These are phyloP conservation scores for Phytopythium chamaehyphon DNA, from an alignment of 352 stramenopile species.

Conservation along the genomic window DNA sequence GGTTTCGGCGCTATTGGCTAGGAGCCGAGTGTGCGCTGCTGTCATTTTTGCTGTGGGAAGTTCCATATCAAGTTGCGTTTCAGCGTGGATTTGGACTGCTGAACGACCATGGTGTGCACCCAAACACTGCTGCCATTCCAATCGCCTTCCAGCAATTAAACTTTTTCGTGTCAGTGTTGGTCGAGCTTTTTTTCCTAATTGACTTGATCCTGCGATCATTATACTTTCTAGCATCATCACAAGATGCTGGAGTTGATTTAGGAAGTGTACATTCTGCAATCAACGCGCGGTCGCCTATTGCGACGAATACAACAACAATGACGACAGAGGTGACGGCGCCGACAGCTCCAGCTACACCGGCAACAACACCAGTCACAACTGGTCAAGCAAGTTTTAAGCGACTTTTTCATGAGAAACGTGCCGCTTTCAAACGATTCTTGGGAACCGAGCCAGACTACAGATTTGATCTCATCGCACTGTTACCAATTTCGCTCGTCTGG, in stretches of 20 bases:
- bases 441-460: conserved; percentile 22
- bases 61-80: conserved; percentile 42
- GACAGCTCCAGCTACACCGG: neutral
- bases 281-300: neutral
- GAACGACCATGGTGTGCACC: conserved; percentile 13
- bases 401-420: neutral
- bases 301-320: neutral
- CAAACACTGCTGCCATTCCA: conserved; percentile 26
- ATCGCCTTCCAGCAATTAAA: conserved; percentile 24
- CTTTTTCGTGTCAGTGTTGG: conserved; percentile 26
- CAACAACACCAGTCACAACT: neutral
- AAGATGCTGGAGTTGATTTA: neutral
- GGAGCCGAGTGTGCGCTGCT: conserved; percentile 24
- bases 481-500: conserved; percentile 51
- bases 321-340: conserved; percentile 9
- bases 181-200: conserved; percentile 60
- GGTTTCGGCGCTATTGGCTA: conserved; percentile 24
- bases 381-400: neutral
- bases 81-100: conserved; percentile 41
- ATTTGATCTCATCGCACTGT: conserved; percentile 10
- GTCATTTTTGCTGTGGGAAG: conserved; percentile 33
- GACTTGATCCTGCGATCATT: conserved; percentile 40
- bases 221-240: conserved; percentile 26
- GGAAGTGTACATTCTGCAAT: neutral
- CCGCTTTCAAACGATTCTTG: conserved; percentile 24